Evolutionary conservation across 352 stramenopile genomes (phyloP).

Genomic region (Plasmopara muralis): DNA sequence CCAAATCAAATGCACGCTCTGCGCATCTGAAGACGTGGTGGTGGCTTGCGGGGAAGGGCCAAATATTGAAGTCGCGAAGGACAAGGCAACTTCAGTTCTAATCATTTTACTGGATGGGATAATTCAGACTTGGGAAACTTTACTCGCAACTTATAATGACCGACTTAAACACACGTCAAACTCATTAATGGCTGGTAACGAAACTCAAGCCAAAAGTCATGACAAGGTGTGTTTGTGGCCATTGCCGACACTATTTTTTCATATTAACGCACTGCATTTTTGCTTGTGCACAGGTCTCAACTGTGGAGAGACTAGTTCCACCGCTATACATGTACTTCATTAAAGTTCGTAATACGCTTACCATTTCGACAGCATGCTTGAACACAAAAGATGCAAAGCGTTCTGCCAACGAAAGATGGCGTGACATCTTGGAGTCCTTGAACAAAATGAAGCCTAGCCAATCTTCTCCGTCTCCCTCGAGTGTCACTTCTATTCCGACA

Average conservation of each 20-base stretch:
- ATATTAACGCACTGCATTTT: neutral
- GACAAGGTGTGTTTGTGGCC: conserved; percentile 22
- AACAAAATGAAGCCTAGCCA: conserved; percentile 16
- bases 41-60: conserved; percentile 23
- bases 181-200: conserved; percentile 62
- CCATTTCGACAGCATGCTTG: conserved; percentile 49
- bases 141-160: conserved; percentile 44
- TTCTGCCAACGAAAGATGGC: conserved; percentile 63
- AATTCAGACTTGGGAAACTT: conserved; percentile 37
- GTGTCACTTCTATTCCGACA: conserved; percentile 6
- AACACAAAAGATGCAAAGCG: conserved; percentile 72
- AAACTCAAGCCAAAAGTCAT: conserved; percentile 40
- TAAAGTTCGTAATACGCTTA: conserved; percentile 32
- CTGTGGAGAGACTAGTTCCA: conserved; percentile 31
- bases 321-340: conserved; percentile 53
- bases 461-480: conserved; percentile 6
- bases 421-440: conserved; percentile 50
- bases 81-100: conserved; percentile 26
- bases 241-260: neutral
- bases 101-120: conserved; percentile 36
- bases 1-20: conserved; percentile 28
- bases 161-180: conserved; percentile 36
- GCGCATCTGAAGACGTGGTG: conserved; percentile 29
- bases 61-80: conserved; percentile 27
- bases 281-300: conserved; percentile 15